Percentiles rank a stretch among this genome's conserved stretches.
Evolutionary conservation across 495 filamentous ascomycete genomes (phyloP).

Genomic region (Massariosphaeria phaeospora): DNA sequence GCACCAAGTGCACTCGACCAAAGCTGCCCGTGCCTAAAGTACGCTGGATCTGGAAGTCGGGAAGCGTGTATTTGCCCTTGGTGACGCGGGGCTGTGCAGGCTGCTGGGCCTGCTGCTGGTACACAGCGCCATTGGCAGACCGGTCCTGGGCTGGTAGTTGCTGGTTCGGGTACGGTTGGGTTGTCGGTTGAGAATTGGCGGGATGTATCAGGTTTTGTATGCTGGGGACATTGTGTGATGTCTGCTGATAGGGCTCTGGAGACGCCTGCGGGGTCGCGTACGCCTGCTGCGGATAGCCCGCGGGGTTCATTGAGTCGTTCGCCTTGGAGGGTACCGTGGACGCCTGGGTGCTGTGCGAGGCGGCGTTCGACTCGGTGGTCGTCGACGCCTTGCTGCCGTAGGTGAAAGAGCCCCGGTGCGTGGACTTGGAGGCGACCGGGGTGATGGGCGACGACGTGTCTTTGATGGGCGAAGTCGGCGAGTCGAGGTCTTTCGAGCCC

Average conservation of each 20-base stretch:
- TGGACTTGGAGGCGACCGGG: conserved; percentile 66
- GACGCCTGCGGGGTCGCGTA: conserved; percentile 36
- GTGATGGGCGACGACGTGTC: conserved; percentile 33
- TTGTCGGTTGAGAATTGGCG: conserved; percentile 33
- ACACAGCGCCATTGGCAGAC: conserved; percentile 28
- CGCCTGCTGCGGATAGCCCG: conserved; percentile 38
- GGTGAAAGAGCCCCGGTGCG: conserved; percentile 2
- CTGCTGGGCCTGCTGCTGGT: conserved; percentile 10
- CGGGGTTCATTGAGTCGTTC: conserved; percentile 36
- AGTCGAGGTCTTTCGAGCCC: conserved; percentile 38
- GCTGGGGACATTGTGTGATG: conserved; percentile 56
- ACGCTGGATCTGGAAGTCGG: conserved; percentile 79
- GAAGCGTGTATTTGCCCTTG: conserved; percentile 95
- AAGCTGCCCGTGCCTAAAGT: conserved; percentile 96
- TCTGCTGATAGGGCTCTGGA: conserved; percentile 47
- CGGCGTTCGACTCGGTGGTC: conserved; percentile 11
- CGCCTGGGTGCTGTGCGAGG: conserved; percentile 22
- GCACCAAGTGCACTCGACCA: conserved; percentile 90
- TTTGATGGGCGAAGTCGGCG: conserved; percentile 36
- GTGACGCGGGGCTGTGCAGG: conserved; percentile 57
- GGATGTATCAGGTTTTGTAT: conserved; percentile 70
- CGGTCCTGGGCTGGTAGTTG: conserved; percentile 6
- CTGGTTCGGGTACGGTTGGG: conserved; percentile 37
- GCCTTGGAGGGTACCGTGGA: conserved; percentile 27
- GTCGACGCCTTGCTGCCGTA: conserved; percentile 30